Evolutionary conservation across 1,284 basidiomycete genomes (phyloP), one percentile per base, ranked within the genome.

Genomic region (Leccinum huronense): DNA sequence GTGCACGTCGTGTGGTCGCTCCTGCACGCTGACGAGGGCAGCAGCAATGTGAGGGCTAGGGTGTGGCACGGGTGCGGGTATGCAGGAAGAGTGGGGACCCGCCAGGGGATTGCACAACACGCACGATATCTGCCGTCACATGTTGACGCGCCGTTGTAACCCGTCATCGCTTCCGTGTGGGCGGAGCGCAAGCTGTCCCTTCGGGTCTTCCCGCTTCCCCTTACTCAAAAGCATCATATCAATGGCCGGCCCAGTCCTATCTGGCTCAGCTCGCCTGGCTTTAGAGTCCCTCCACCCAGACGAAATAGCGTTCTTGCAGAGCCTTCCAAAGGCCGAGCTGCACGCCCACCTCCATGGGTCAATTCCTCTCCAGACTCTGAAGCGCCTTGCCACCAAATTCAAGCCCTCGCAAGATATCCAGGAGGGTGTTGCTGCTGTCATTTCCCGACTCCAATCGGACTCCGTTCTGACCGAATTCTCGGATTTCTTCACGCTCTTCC

Each of bases 331-430:
- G 75, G 90, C 91, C 0, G 91, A 94, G 72, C 80, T 94, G 0
- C 91, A 94, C 66, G 91, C 91, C 0, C 91, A 93, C 72, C 81
- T 93, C 7, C 93, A 93, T 69, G 91, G 91, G 1, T 93, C 85
- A 8, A 93, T 94, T 33, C 91, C 91, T 1, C 77, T 93, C 31
- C 59, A 77, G 0, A 77, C 84, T n/a, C 81, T 94, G 0, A 84
- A 86, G 65, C 79, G 85, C 16, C 83, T 94, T n/a, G 88, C 88
- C 0, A 69, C 71, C n/a, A 79, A 85, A 48, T 81, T 81, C 45
- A 57, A 13, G 58, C 69, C 74, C 3, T 65, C 74, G 0, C 45
- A 63, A 38, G 64, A 72, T 33, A 45, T 65, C 57, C 59, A 62
- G 13, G 53, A 57, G 0, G 48, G 60, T 3, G 62, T 73, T 33